phyloP scores from a whole-genome alignment of 2,329 filamentous ascomycete species.

The Sporothrix pseudoabietina region DNA sequence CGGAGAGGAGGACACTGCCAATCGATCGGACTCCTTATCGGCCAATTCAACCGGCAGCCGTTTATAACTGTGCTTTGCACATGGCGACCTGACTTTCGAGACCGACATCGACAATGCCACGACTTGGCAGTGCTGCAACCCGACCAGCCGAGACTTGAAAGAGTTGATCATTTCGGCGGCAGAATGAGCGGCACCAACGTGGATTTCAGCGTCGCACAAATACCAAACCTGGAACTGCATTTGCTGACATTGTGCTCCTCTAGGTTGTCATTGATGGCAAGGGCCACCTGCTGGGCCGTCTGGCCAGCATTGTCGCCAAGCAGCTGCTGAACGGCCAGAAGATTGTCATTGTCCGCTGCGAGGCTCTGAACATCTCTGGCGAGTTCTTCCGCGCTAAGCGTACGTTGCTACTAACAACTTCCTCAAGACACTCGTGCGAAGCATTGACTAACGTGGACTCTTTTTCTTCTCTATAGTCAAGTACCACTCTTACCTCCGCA shows the following conservation, averaged over 20 bases:
- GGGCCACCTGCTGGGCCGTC: slow-evolving; percentile 98
- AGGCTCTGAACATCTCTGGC: slow-evolving; percentile 99
- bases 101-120: background rate
- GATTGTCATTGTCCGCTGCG: slow-evolving; percentile 98
- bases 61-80: background rate
- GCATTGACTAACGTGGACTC: background rate
- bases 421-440: too few species aligned
- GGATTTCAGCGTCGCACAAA: background rate
- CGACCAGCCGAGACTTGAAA: background rate
- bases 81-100: background rate
- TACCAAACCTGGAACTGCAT: background rate
- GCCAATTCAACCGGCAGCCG: background rate
- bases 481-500: slow-evolving; percentile 99
- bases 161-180: background rate
- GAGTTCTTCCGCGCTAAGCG: slow-evolving; percentile 99
- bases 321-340: slow-evolving; percentile 99
- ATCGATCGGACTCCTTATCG: background rate
- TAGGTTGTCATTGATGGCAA: slow-evolving; percentile 99
- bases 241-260: slow-evolving; percentile 30
- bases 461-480: slow-evolving; percentile 69
- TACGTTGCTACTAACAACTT: slow-evolving; percentile 63
- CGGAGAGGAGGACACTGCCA: background rate
- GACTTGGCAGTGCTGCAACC: background rate
- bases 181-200: background rate
- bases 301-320: slow-evolving; percentile 98